These are phyloP conservation scores for Periglandula ipomoeae DNA, from an alignment of 2,329 filamentous ascomycete genomes.

Conservation along the genomic window DNA sequence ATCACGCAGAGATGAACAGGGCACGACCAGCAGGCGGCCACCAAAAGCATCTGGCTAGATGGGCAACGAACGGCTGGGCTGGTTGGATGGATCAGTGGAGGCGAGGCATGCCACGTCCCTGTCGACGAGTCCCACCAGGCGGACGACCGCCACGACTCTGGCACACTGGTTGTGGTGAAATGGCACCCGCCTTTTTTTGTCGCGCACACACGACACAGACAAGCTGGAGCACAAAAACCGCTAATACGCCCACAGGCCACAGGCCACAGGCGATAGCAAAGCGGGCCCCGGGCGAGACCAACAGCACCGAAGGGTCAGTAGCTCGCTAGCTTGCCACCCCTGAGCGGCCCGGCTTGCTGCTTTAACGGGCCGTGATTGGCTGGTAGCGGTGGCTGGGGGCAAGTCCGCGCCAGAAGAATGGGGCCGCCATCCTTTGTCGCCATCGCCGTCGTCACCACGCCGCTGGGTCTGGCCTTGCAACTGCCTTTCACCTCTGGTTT, in stretches of 20 bases:
- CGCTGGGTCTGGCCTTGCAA: background rate
- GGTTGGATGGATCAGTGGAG: background rate
- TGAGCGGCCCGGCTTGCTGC: conserved; percentile 17
- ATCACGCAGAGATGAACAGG: background rate
- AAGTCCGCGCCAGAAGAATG: conserved; percentile 3
- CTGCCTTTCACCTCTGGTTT: background rate
- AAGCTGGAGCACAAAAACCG: too few species aligned
- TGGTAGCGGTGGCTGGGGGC: conserved; percentile 22
- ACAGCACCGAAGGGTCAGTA: conserved; percentile 19
- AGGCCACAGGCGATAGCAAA: too few species aligned
- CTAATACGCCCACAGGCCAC: too few species aligned
- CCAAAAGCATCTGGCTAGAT: too few species aligned
- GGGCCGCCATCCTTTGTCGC: background rate
- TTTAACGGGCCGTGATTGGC: conserved; percentile 24
- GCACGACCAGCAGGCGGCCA: too few species aligned
- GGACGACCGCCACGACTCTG: background rate
- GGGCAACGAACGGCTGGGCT: too few species aligned
- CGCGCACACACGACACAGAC: background rate
- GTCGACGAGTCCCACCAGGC: background rate
- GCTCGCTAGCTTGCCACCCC: too few species aligned
- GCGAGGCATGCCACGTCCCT: too few species aligned
- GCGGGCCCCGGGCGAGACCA: conserved; percentile 14
- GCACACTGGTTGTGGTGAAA: background rate
- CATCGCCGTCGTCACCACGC: conserved; percentile 6
- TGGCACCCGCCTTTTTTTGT: background rate